Evolutionary conservation across 73 alveolate species (phyloP).

Genomic region (Paramecium biaurelia): DNA sequence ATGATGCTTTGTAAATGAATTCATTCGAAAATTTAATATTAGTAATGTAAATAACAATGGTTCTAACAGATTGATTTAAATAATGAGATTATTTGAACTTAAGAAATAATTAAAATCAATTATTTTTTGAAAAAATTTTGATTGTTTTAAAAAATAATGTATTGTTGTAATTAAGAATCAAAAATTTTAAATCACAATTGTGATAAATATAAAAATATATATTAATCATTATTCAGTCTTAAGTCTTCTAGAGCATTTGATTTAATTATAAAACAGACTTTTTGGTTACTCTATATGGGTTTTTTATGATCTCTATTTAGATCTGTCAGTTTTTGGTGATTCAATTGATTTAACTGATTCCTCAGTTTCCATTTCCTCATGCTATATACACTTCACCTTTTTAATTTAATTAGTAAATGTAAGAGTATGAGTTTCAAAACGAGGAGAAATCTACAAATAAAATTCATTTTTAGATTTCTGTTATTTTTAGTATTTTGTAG

Average conservation of each 20-base stretch:
- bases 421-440: neutral
- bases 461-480: neutral
- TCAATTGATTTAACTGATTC: neutral
- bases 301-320: neutral
- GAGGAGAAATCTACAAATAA: neutral
- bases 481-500: neutral
- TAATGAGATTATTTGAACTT: neutral
- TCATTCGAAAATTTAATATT: too few relatives aligned
- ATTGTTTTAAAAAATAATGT: neutral
- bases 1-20: too few relatives aligned
- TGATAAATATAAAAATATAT: neutral
- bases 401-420: neutral
- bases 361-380: neutral
- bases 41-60: neutral
- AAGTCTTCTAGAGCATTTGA: neutral
- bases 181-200: neutral
- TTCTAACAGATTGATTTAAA: neutral
- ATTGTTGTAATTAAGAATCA: neutral
- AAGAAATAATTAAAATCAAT: neutral
- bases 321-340: neutral
- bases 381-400: neutral
- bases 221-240: neutral
- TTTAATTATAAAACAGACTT: neutral
- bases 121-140: neutral
- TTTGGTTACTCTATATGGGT: neutral